Evolutionary conservation across 305 asterid species (phyloP).

Genomic region (Fraxinus sp.): DNA sequence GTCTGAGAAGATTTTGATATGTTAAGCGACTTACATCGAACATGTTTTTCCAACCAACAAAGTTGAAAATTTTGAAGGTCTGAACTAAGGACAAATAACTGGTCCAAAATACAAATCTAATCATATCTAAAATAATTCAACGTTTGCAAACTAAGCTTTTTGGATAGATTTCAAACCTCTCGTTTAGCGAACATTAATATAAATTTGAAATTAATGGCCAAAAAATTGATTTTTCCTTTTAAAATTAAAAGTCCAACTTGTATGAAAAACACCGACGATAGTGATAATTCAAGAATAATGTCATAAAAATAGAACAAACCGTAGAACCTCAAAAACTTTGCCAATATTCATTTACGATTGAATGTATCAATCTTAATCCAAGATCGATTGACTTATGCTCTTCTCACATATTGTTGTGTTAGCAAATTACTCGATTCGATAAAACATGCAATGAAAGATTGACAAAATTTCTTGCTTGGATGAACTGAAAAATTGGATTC

Average conservation of each 20-base stretch:
- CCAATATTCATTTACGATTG: background rate
- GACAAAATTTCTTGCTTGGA: background rate
- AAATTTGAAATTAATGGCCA: constrained; percentile 1
- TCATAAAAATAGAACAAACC: background rate
- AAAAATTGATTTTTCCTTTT: background rate
- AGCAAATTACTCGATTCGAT: background rate
- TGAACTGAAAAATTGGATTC: background rate
- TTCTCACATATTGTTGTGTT: background rate
- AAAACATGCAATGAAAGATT: background rate
- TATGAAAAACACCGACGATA: background rate
- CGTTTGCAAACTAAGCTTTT: constrained; percentile 33
- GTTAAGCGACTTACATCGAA: background rate
- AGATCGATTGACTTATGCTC: background rate
- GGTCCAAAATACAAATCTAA: constrained; percentile 9
- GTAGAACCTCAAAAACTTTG: background rate
- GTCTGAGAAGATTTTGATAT: background rate
- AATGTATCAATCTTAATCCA: background rate
- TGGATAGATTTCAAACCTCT: constrained; percentile 14
- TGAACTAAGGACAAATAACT: constrained; percentile 32
- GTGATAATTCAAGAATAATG: background rate
- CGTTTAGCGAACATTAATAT: constrained; percentile 1
- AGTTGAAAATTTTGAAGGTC: constrained; percentile 24
- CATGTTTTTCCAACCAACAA: background rate
- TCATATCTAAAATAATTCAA: constrained; percentile 26
- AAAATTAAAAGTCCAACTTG: background rate